Evolutionary conservation across 2,329 filamentous ascomycete species (phyloP).

Genomic region (Alternaria sp.): DNA sequence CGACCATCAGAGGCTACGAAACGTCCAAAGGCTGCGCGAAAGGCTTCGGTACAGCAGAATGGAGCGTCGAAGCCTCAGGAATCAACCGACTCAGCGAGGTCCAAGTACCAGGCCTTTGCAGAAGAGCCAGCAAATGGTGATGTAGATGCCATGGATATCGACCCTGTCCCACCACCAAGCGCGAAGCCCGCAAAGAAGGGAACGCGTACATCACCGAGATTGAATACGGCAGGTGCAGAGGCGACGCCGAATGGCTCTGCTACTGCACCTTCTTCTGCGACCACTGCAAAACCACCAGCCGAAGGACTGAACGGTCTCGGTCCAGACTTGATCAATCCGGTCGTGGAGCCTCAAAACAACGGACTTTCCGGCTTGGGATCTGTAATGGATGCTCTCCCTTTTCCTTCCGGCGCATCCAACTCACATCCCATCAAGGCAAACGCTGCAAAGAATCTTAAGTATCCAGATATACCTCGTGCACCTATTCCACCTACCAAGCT

Average conservation of each 20-base stretch:
- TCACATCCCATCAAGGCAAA: constrained; percentile 50
- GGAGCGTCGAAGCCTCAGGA: constrained; percentile 37
- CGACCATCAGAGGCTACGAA: constrained; percentile 36
- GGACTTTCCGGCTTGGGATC: constrained; percentile 62
- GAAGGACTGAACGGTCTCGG: constrained; percentile 53
- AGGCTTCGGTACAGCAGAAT: constrained; percentile 40
- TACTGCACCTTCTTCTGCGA: constrained; percentile 21
- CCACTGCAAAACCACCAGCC: constrained; percentile 17
- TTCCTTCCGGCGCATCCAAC: constrained; percentile 61
- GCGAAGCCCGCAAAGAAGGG: constrained; percentile 13
- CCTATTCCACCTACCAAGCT: constrained; percentile 55
- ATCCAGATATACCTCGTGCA: constrained; percentile 60
- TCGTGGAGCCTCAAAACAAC: constrained; percentile 50
- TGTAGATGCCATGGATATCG: constrained; percentile 57
- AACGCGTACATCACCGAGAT: constrained; percentile 7
- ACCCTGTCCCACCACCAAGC: constrained; percentile 42
- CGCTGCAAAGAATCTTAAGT: constrained; percentile 51
- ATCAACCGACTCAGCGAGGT: constrained; percentile 32
- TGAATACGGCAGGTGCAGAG: constrained; percentile 6
- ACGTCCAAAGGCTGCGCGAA: constrained; percentile 37
- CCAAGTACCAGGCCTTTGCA: constrained; percentile 41
- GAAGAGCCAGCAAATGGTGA: constrained; percentile 34
- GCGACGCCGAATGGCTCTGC: constrained; percentile 23
- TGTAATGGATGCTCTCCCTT: constrained; percentile 62
- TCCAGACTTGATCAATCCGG: constrained; percentile 58